These are phyloP conservation scores for Penicillium sp. DNA, from an alignment of 2,329 filamentous ascomycete genomes.

Conservation along the genomic window DNA sequence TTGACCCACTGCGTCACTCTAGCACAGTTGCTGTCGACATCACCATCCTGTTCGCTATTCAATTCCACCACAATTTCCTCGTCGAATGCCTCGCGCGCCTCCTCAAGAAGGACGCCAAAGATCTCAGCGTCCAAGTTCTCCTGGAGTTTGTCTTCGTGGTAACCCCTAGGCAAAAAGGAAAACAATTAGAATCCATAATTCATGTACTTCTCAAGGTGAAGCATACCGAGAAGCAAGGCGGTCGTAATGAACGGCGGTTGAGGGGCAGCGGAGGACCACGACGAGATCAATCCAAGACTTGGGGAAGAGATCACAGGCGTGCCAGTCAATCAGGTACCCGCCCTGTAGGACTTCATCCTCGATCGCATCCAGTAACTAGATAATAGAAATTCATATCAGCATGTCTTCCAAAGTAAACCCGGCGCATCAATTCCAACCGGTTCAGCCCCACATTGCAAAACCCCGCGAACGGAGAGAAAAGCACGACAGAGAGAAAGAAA, in stretches of 20 bases:
- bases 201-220: not conserved
- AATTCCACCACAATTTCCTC: conserved; percentile 87
- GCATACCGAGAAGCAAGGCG: conserved; percentile 68
- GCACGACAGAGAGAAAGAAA: not conserved
- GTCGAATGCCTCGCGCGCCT: conserved; percentile 83
- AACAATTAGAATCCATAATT: not conserved
- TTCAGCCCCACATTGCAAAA: not conserved
- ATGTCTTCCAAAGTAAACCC: not conserved
- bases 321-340: conserved; percentile 94
- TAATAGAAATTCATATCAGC: not conserved
- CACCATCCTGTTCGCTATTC: conserved; percentile 74
- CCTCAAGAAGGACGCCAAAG: conserved; percentile 89
- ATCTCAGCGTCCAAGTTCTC: conserved; percentile 98
- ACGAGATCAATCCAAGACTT: conserved; percentile 93
- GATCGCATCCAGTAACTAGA: conserved; percentile 75
- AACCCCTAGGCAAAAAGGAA: conserved; percentile 57
- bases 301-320: conserved; percentile 94
- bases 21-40: conserved; percentile 86
- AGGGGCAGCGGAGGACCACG: conserved; percentile 76
- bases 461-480: conserved; percentile 3
- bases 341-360: conserved; percentile 77
- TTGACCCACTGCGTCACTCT: conserved; percentile 78
- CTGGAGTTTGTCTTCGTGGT: conserved; percentile 82
- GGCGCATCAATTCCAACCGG: not conserved
- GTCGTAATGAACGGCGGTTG: conserved; percentile 80